phyloP scores from a whole-genome alignment of 768 basidiomycete genomes.

The Russula dissimulans region DNA sequence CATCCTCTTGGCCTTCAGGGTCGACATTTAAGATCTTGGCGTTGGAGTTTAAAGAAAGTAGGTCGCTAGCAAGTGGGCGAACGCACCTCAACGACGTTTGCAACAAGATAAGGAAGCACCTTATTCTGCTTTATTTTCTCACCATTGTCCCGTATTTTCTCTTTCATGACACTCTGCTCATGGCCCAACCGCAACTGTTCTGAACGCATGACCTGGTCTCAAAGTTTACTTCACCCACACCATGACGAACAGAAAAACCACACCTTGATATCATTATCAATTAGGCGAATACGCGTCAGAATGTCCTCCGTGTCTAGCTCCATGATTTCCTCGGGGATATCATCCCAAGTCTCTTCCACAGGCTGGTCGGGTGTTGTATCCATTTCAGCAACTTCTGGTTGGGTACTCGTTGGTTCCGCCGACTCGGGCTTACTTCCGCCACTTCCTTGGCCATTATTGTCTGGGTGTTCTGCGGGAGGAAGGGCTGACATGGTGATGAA shows the following conservation, averaged over 20 bases:
- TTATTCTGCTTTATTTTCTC: constrained; percentile 99
- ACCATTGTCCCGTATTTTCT: constrained; percentile 96
- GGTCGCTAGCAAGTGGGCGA: not conserved
- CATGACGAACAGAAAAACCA: constrained; percentile 11
- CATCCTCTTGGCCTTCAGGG: constrained; percentile 87
- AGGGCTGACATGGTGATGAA: constrained; percentile 10
- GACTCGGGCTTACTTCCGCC: constrained; percentile 40
- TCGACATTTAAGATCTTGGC: constrained; percentile 86
- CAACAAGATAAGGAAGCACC: constrained; percentile 94
- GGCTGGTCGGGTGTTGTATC: constrained; percentile 66
- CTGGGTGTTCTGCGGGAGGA: constrained; percentile 11
- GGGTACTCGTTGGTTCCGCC: constrained; percentile 25
- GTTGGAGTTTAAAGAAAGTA: not conserved
- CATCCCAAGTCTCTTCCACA: constrained; percentile 76
- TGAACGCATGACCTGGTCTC: constrained; percentile 85
- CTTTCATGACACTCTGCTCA: constrained; percentile 93
- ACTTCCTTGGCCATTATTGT: not conserved
- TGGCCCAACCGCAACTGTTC: constrained; percentile 88
- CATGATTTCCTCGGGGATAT: constrained; percentile 85
- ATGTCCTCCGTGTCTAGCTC: constrained; percentile 78
- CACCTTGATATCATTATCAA: constrained; percentile 96
- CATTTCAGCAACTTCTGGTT: constrained; percentile 40
- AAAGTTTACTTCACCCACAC: not conserved
- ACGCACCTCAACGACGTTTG: constrained; percentile 91
- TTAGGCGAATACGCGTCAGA: constrained; percentile 77